A percentile compares a stretch with the other conserved stretches of the same genome.
Conservation (phyloP, 2,329 filamentous ascomycete genomes). For the Pseudopithomyces maydicus region DNA sequence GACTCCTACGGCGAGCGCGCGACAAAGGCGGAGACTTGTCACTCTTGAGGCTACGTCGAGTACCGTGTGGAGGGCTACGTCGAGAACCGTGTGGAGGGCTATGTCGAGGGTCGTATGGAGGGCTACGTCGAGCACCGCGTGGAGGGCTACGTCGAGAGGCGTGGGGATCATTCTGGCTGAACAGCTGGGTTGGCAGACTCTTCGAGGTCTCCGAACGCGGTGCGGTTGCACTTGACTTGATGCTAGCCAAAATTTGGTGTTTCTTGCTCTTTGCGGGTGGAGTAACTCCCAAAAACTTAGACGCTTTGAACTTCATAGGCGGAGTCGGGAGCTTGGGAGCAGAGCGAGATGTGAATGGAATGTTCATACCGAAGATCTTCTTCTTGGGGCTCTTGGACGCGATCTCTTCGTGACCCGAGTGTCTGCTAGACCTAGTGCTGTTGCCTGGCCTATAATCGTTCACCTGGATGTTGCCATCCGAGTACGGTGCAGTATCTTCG, state of each 20-base stretch:
- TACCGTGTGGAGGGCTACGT: neutral
- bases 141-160: conserved; percentile 6
- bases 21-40: neutral
- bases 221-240: neutral
- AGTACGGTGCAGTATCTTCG: neutral
- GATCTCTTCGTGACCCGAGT: conserved; percentile 7
- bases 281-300: conserved; percentile 39
- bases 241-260: neutral
- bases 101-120: no score
- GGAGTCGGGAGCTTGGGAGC: conserved; percentile 11
- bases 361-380: conserved; percentile 43
- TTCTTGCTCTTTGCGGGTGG: conserved; percentile 17
- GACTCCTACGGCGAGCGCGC: conserved; percentile 4
- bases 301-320: conserved; percentile 26
- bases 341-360: conserved; percentile 29
- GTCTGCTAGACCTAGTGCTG: conserved; percentile 16
- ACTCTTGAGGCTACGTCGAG: neutral
- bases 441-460: conserved; percentile 26
- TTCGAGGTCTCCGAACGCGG: conserved; percentile 31
- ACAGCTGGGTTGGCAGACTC: conserved; percentile 28
- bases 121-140: neutral
- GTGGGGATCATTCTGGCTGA: conserved; percentile 16
- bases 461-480: conserved; percentile 8
- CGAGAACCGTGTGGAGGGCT: conserved; percentile 11
- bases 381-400: conserved; percentile 46